These are phyloP conservation scores for Mycena capillaripes DNA, from an alignment of 768 basidiomycete species.

Conservation along the genomic window DNA sequence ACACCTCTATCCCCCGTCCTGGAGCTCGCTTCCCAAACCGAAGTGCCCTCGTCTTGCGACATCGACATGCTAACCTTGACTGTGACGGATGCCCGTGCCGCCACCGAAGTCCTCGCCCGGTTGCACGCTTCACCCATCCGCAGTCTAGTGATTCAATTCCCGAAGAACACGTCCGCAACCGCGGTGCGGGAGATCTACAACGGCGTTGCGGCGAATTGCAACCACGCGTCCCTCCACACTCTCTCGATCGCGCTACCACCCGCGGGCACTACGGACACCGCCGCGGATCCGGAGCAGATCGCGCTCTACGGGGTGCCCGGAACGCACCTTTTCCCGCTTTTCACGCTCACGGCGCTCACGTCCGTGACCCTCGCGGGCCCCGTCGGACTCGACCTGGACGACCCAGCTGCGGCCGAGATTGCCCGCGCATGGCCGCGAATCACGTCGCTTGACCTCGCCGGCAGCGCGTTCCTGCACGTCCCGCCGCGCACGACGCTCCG, in stretches of 20 bases:
- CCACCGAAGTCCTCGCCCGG: constrained; percentile 14
- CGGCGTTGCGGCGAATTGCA: neutral
- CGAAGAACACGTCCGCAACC: constrained; percentile 1
- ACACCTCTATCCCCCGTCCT: neutral
- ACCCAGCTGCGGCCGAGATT: neutral
- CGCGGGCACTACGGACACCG: neutral
- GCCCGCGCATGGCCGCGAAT: constrained; percentile 26
- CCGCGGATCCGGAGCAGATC: constrained; percentile 10
- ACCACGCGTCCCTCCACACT: neutral
- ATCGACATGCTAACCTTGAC: neutral
- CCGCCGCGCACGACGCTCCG: constrained; percentile 12
- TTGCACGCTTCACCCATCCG: constrained; percentile 16
- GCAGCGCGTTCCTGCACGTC: constrained; percentile 6
- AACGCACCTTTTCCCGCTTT: constrained; percentile 13
- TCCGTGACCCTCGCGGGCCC: constrained; percentile 5
- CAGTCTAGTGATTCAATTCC: constrained; percentile 12
- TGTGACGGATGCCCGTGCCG: constrained; percentile 6
- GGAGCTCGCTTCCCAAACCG: neutral
- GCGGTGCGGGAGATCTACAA: constrained; percentile 11
- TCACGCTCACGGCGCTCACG: constrained; percentile 18
- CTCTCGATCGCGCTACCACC: constrained; percentile 1
- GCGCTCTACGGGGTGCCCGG: constrained; percentile 9
- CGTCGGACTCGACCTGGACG: constrained; percentile 27
- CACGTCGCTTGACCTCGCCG: neutral
- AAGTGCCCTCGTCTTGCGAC: constrained; percentile 6